Conservation (phyloP, 306 rosid genomes). For the Cucurbita ficifolia region DNA sequence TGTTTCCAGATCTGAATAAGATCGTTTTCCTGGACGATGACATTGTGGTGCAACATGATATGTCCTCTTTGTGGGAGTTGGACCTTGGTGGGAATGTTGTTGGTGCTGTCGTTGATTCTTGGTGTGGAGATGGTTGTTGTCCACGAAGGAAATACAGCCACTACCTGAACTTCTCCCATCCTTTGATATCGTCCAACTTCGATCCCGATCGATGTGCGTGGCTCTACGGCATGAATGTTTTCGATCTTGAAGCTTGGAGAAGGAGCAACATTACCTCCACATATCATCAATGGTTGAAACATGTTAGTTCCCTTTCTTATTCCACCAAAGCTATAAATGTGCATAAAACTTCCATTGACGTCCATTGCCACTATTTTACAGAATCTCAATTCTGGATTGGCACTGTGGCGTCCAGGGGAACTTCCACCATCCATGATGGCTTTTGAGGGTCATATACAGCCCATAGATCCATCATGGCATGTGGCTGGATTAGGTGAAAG, state of each 20-base stretch:
- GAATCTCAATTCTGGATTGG: constrained; percentile 45
- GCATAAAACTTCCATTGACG: background rate
- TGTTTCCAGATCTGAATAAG: constrained; percentile 83
- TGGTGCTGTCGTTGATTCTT: constrained; percentile 63
- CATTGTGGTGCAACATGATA: constrained; percentile 68
- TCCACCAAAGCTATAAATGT: background rate
- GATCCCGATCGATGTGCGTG: constrained; percentile 45
- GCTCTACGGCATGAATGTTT: constrained; percentile 59
- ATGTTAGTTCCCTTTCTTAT: constrained; percentile 31
- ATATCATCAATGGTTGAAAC: constrained; percentile 59
- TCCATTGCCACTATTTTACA: constrained; percentile 15
- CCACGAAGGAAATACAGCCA: constrained; percentile 48
- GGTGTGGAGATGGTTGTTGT: constrained; percentile 54
- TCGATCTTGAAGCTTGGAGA: constrained; percentile 86
- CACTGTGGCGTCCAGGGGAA: constrained; percentile 67
- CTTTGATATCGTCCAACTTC: constrained; percentile 50
- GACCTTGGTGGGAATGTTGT: constrained; percentile 72
- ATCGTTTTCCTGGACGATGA: constrained; percentile 78
- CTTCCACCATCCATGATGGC: constrained; percentile 66
- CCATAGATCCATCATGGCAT: constrained; percentile 52
- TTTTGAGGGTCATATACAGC: constrained; percentile 63
- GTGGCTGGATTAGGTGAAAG: constrained; percentile 49
- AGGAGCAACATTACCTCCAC: constrained; percentile 49
- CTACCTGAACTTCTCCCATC: constrained; percentile 72
- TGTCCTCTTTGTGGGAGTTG: constrained; percentile 66